A percentile compares a stretch with the other conserved stretches of the same genome.
Conservation (phyloP, 306 rosid species). For the Fragaria ananassa region DNA sequence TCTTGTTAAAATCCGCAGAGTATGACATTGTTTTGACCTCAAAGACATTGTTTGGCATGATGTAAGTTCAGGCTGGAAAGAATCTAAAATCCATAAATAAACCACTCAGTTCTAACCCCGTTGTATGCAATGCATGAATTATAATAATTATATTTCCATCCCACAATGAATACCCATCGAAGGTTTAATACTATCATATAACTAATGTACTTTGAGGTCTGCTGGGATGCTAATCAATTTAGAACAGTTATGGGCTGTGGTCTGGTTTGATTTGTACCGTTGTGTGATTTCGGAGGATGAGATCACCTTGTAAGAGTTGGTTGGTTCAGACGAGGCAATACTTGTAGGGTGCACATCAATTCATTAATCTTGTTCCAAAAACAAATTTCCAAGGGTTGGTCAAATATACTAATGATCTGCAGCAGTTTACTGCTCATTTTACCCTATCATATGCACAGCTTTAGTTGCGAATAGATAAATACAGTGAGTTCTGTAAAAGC, state of each 20-base stretch:
- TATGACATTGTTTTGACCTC: constrained; percentile 1
- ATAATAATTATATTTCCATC: neutral
- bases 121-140: neutral
- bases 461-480: too few relatives aligned
- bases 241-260: neutral
- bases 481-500: neutral
- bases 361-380: too few relatives aligned
- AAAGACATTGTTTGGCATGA: neutral
- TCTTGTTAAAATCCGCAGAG: neutral
- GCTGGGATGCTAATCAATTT: neutral
- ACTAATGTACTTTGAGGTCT: neutral
- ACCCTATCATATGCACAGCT: too few relatives aligned
- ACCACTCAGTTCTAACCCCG: neutral
- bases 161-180: neutral
- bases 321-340: too few relatives aligned
- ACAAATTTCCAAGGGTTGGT: too few relatives aligned
- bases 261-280: neutral
- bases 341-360: too few relatives aligned
- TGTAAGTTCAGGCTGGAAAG: neutral
- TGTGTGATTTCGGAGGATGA: neutral
- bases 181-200: neutral
- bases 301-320: too few relatives aligned
- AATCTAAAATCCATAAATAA: neutral
- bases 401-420: too few relatives aligned
- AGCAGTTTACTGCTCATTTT: too few relatives aligned